These are phyloP conservation scores for Hanseniaspora nectarophila DNA, from an alignment of 805 yeast genomes.

Conservation along the genomic window DNA sequence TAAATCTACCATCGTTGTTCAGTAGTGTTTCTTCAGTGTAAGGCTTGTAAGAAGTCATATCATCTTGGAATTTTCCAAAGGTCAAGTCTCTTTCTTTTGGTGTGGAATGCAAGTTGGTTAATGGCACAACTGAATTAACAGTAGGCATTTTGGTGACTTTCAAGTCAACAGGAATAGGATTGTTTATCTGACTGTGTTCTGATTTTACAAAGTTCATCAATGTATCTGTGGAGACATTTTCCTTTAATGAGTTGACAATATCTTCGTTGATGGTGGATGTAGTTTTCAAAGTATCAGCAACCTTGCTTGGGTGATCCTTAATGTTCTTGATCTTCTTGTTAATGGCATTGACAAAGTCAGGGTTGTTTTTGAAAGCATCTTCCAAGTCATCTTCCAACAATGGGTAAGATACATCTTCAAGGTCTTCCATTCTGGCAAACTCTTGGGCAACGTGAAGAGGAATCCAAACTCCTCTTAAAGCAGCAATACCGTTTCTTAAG, in stretches of 20 bases:
- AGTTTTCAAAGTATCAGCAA: not conserved
- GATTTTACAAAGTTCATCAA: not conserved
- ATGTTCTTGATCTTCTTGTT: not conserved
- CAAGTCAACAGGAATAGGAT: not conserved
- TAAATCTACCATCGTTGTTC: not conserved
- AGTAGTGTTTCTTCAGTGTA: not conserved
- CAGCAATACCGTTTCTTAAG: conserved; percentile 79
- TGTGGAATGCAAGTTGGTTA: not conserved
- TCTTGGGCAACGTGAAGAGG: conserved; percentile 74
- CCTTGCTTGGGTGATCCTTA: not conserved
- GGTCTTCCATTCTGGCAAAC: conserved; percentile 71
- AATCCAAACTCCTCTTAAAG: conserved; percentile 81
- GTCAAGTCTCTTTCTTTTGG: not conserved
- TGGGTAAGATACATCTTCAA: conserved; percentile 53
- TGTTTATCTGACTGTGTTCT: not conserved
- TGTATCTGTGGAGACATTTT: not conserved
- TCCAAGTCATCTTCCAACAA: conserved; percentile 65
- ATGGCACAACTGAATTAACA: no score
- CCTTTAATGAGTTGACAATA: not conserved
- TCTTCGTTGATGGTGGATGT: not conserved
- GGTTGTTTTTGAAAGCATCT: conserved; percentile 30
- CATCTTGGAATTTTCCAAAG: not conserved
- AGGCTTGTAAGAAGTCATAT: not conserved
- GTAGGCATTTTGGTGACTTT: not conserved
- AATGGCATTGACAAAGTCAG: conserved; percentile 15